Evolutionary conservation across 2,329 filamentous ascomycete species (phyloP).

Genomic region (Fusarium sarcochroum): DNA sequence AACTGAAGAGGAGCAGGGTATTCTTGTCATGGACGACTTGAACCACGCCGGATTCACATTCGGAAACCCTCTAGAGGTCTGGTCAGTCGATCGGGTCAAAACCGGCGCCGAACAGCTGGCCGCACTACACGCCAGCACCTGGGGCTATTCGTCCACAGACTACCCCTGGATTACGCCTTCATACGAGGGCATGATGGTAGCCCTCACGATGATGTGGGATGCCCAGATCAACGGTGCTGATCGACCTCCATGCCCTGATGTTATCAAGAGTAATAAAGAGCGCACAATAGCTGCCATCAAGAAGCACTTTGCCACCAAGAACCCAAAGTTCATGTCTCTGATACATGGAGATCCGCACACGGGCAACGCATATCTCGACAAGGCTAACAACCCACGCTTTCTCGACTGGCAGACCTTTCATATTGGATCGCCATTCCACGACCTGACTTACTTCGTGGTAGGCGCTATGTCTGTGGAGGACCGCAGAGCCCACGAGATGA

Average conservation of each 20-base stretch:
- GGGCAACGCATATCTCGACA: conserved; percentile 25
- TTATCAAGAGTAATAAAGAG: conserved; percentile 8
- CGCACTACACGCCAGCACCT: conserved; percentile 22
- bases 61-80: conserved; percentile 4
- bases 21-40: conserved; percentile 28
- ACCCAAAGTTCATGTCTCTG: conserved; percentile 19
- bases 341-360: conserved; percentile 32
- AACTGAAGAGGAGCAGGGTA: conserved; percentile 4
- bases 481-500: not conserved
- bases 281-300: conserved; percentile 11
- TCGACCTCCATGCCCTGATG: conserved; percentile 9
- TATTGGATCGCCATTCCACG: conserved; percentile 26
- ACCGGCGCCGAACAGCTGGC: conserved; percentile 23
- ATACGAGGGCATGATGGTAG: conserved; percentile 24
- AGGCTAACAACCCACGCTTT: conserved; percentile 9
- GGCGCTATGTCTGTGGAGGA: conserved; percentile 18
- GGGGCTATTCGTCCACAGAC: conserved; percentile 1
- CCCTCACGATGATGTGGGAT: conserved; percentile 15
- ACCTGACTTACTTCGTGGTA: conserved; percentile 24
- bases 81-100: conserved; percentile 7
- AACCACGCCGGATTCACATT: conserved; percentile 10
- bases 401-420: conserved; percentile 32
- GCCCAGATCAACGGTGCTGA: not conserved
- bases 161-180: conserved; percentile 14
- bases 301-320: conserved; percentile 21